Percentiles rank a stretch among this genome's conserved stretches.
Evolutionary conservation across 768 basidiomycete species (phyloP).

Genomic region (Rhodotorula graminis): DNA sequence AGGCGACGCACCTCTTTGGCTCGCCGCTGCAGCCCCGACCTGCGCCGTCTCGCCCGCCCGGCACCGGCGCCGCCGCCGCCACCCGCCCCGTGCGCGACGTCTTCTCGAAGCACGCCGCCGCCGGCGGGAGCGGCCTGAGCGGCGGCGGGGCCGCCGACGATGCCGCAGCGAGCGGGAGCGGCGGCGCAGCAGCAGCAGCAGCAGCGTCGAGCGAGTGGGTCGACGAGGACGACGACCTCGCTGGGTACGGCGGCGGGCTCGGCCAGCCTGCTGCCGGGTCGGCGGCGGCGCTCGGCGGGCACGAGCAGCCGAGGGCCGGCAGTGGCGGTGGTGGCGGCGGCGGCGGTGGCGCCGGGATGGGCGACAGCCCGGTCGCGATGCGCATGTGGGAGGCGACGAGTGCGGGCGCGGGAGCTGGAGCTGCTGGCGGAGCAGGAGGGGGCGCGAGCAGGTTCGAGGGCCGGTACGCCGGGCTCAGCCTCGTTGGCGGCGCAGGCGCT

Average conservation of each 20-base stretch:
- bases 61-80: not conserved
- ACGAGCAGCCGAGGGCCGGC: no score
- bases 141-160: not conserved
- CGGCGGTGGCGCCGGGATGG: not conserved
- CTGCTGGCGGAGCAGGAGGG: not conserved
- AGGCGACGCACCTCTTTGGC: conserved; percentile 40
- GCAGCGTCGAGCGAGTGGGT: conserved; percentile 21
- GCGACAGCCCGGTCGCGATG: conserved; percentile 8
- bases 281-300: no score
- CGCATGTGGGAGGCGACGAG: not conserved
- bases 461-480: conserved; percentile 26
- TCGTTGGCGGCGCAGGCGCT: not conserved
- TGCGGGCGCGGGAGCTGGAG: not conserved
- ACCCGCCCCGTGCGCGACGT: conserved; percentile 28
- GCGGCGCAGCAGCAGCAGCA: no score
- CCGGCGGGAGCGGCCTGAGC: no score
- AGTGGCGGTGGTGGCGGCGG: not conserved
- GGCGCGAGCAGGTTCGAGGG: conserved; percentile 22
- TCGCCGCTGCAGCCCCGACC: conserved; percentile 35
- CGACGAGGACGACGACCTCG: conserved; percentile 33
- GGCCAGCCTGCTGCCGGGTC: conserved; percentile 19
- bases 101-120: conserved; percentile 7
- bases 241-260: conserved; percentile 38
- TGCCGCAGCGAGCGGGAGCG: not conserved
- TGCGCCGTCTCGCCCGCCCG: not conserved